These are phyloP conservation scores for Euphrasia confusa DNA, from an alignment of 257 asterid species.

Conservation along the genomic window DNA sequence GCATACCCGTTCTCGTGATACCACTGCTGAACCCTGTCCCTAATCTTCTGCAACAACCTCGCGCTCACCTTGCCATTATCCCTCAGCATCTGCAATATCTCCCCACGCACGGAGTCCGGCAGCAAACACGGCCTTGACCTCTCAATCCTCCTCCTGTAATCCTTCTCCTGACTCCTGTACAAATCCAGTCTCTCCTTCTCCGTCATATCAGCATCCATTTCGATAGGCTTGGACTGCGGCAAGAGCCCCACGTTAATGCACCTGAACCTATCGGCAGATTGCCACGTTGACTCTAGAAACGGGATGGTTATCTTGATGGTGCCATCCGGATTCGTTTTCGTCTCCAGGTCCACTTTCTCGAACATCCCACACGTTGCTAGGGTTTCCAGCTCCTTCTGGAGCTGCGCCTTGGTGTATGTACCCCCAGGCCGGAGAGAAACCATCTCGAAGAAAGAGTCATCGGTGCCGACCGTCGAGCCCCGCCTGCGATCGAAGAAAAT, in stretches of 20 bases:
- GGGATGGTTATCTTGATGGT: constrained; percentile 63
- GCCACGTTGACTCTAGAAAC: constrained; percentile 85
- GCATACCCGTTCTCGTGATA: constrained; percentile 94
- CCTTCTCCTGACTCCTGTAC: constrained; percentile 65
- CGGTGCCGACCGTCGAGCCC: constrained; percentile 59
- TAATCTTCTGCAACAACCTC: constrained; percentile 84
- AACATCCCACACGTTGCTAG: constrained; percentile 91
- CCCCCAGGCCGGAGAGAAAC: constrained; percentile 88
- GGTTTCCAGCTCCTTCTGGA: constrained; percentile 81
- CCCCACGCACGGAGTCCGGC: constrained; percentile 61
- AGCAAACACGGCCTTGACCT: constrained; percentile 82
- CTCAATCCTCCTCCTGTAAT: constrained; percentile 75
- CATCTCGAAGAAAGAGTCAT: constrained; percentile 93
- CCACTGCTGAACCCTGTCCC: constrained; percentile 96
- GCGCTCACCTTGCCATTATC: constrained; percentile 81
- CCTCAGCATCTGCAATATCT: constrained; percentile 68
- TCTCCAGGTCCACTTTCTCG: constrained; percentile 83
- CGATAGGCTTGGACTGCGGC: constrained; percentile 83
- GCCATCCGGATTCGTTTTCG: constrained; percentile 81
- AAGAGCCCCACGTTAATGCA: constrained; percentile 88
- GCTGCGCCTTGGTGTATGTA: constrained; percentile 78
- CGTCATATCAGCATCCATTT: constrained; percentile 95
- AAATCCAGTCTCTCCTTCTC: constrained; percentile 75
- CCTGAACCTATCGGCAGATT: constrained; percentile 73
- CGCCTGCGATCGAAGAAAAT: constrained; percentile 63